Percentiles rank a stretch among this genome's conserved stretches.
phyloP scores from a whole-genome alignment of 345 rosid species.

The Eucalyptus guilfoylei region DNA sequence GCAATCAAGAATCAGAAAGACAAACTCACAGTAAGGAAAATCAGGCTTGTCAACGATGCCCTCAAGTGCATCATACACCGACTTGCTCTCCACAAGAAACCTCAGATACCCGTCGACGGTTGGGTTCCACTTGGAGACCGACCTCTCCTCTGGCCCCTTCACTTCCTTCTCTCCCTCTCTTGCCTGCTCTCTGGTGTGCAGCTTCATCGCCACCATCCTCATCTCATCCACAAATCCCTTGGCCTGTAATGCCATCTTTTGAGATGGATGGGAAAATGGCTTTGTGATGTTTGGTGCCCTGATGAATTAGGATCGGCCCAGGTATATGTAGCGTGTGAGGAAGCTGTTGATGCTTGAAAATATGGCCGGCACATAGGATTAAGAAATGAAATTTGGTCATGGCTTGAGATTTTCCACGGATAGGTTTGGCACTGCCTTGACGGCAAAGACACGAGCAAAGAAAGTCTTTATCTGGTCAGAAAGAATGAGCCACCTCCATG shows the following conservation, averaged over 20 bases:
- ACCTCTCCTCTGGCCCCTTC: conserved; percentile 10
- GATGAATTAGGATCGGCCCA: neutral
- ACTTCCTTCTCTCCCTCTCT: conserved; percentile 13
- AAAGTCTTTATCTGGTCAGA: neutral
- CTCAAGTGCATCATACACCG: conserved; percentile 11
- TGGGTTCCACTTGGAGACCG: conserved; percentile 9
- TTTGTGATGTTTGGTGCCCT: neutral
- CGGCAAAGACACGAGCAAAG: neutral
- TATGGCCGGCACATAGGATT: neutral
- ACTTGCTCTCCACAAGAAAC: conserved; percentile 9
- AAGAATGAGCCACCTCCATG: neutral
- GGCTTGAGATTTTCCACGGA: neutral
- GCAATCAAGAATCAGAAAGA: neutral
- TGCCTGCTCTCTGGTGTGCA: conserved; percentile 16
- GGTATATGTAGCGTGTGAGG: neutral
- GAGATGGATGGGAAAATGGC: neutral
- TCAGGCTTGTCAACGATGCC: conserved; percentile 3
- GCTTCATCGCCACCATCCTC: conserved; percentile 8
- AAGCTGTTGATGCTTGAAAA: neutral
- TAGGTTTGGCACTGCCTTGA: neutral
- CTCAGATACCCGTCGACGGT: conserved; percentile 6
- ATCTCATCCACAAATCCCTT: conserved; percentile 15
- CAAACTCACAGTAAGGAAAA: conserved; percentile 2
- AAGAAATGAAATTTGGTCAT: neutral
- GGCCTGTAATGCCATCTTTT: neutral